These are phyloP conservation scores for Phytophthora agathidicida DNA, from an alignment of 352 stramenopile genomes.

Conservation along the genomic window DNA sequence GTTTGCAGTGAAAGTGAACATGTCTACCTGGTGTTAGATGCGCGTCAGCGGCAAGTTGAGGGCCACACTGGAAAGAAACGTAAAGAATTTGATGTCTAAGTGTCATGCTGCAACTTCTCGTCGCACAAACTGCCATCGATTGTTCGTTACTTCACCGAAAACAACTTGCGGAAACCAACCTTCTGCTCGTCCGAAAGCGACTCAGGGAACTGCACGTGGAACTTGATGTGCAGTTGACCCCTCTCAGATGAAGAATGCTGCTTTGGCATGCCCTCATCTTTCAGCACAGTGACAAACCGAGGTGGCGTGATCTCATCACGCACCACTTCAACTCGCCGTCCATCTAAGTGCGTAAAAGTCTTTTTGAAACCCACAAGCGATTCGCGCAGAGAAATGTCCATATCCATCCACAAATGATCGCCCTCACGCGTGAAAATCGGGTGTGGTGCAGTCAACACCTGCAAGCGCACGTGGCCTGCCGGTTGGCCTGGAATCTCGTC, in stretches of 20 bases:
- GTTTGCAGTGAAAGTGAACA: not conserved
- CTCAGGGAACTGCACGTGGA: constrained; percentile 95
- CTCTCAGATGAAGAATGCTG: constrained; percentile 86
- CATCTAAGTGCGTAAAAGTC: constrained; percentile 94
- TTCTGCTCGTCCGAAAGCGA: constrained; percentile 88
- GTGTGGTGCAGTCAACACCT: constrained; percentile 89
- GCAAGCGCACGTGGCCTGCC: constrained; percentile 93
- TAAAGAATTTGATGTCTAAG: not conserved
- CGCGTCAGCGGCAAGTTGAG: too few species aligned
- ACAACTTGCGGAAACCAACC: constrained; percentile 58
- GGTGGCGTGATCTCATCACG: constrained; percentile 92
- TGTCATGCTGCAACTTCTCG: constrained; percentile 1
- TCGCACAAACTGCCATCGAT: not conserved
- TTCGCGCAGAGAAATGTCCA: constrained; percentile 95
- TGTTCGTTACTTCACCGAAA: constrained; percentile 42
- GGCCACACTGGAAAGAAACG: too few species aligned
- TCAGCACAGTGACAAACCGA: constrained; percentile 89
- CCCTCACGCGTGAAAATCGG: constrained; percentile 92
- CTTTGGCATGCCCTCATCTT: constrained; percentile 96
- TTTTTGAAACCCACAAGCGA: constrained; percentile 94
- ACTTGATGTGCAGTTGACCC: constrained; percentile 94
- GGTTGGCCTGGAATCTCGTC: constrained; percentile 91
- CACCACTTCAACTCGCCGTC: constrained; percentile 87
- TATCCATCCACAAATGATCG: constrained; percentile 95
- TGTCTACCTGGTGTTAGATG: not conserved